phyloP scores from a whole-genome alignment of 192 early-diverging fungal genomes.

The Coemansia sp. region DNA sequence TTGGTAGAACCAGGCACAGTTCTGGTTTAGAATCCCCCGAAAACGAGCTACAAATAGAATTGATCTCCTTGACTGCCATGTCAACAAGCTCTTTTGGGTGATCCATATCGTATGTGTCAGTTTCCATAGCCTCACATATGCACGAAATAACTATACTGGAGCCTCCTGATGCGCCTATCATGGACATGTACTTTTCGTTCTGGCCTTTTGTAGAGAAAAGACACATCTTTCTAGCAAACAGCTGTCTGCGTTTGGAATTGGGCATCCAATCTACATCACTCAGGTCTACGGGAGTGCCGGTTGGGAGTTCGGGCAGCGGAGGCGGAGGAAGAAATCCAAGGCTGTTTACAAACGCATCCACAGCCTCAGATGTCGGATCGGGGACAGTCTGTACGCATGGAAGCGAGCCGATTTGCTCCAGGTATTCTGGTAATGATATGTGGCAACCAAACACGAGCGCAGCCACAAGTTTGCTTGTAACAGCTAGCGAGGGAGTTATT shows the following conservation, averaged over 20 bases:
- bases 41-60: background rate
- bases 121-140: background rate
- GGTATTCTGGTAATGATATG: conserved; percentile 18
- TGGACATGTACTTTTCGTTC: conserved; percentile 13
- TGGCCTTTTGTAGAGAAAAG: conserved; percentile 28
- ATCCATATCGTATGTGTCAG: background rate
- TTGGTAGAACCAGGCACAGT: background rate
- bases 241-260: conserved; percentile 14
- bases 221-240: conserved; percentile 24
- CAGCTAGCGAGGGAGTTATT: conserved; percentile 26
- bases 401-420: conserved; percentile 10
- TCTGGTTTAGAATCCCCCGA: background rate
- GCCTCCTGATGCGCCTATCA: conserved; percentile 24
- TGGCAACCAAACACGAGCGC: conserved; percentile 24
- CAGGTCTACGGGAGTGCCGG: conserved; percentile 29
- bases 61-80: background rate
- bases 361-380: conserved; percentile 4
- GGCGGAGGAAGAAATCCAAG: conserved; percentile 24
- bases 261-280: conserved; percentile 17
- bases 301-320: conserved; percentile 8
- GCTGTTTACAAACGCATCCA: conserved; percentile 14
- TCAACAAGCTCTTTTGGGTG: background rate
- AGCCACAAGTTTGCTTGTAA: conserved; percentile 31
- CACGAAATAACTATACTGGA: background rate
- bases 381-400: conserved; percentile 4